Conservation (phyloP, 2,329 filamentous ascomycete genomes). For the Epichloe gansuensis region DNA sequence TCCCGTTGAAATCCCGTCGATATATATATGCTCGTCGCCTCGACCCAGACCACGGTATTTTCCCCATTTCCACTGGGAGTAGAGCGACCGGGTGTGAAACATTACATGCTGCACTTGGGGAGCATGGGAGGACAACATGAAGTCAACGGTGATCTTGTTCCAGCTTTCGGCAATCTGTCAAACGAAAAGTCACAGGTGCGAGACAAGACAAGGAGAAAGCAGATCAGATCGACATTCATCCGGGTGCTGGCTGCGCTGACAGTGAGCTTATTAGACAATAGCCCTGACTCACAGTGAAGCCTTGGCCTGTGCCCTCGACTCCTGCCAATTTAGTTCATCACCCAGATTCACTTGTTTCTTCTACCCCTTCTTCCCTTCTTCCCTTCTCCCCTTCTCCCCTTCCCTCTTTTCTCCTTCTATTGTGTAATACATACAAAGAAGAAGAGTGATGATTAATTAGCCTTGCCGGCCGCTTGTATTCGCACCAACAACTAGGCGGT, state of each 20-base stretch:
- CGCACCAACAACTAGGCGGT: no score
- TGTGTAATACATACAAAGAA: background rate
- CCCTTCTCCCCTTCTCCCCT: background rate
- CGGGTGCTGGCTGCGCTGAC: background rate
- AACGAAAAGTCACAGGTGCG: background rate
- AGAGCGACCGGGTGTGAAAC: background rate
- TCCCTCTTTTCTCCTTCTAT: background rate
- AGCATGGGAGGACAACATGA: background rate
- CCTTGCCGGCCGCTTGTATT: no score
- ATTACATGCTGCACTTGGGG: background rate
- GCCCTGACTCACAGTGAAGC: background rate
- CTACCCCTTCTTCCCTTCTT: background rate
- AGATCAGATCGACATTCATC: background rate
- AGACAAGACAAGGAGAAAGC: background rate
- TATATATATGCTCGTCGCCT: no score
- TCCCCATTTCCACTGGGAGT: background rate
- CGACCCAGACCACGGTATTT: no score
- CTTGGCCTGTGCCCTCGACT: background rate
- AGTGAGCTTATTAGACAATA: background rate
- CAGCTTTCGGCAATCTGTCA: background rate
- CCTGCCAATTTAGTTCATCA: background rate
- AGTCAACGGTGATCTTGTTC: background rate
- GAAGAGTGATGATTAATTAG: no score
- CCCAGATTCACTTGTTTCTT: background rate
- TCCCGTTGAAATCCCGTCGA: no score